These are phyloP conservation scores for Cutaneotrichosporon mucoides DNA, from an alignment of 1,284 basidiomycete species.

Conservation along the genomic window DNA sequence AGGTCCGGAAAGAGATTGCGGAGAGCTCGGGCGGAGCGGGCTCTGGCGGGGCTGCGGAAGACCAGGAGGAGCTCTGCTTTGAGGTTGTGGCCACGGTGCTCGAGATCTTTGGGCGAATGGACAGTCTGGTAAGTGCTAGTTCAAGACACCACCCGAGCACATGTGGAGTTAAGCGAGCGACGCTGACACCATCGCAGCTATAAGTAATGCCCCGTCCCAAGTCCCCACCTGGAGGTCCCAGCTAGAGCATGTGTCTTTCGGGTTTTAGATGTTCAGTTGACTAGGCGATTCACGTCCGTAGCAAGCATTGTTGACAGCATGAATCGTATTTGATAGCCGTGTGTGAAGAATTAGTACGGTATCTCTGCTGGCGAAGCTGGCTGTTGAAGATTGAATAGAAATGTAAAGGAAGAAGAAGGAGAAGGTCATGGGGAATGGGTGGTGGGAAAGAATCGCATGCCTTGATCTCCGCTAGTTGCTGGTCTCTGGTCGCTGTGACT, in stretches of 20 bases:
- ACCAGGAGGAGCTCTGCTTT: constrained; percentile 71
- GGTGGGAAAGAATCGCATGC: too few species aligned
- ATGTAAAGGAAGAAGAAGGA: too few species aligned
- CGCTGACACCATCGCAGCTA: background rate
- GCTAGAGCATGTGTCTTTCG: constrained; percentile 1
- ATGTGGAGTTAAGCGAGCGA: background rate
- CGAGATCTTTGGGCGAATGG: constrained; percentile 82
- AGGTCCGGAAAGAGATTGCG: constrained; percentile 69
- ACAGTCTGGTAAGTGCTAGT: constrained; percentile 60
- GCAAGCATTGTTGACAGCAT: constrained; percentile 4
- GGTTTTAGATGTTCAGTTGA: background rate
- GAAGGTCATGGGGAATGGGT: too few species aligned
- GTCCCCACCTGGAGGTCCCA: background rate
- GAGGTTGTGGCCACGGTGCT: constrained; percentile 86
- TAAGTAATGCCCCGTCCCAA: background rate
- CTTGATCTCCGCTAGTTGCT: too few species aligned
- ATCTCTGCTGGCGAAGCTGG: too few species aligned
- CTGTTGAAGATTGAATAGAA: too few species aligned
- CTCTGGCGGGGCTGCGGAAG: constrained; percentile 63
- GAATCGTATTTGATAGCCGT: background rate
- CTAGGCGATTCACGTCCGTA: background rate
- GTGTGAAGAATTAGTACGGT: too few species aligned
- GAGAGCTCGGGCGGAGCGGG: constrained; percentile 54
- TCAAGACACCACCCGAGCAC: background rate
- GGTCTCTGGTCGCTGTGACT: too few species aligned